Conservation (phyloP, 2,329 filamentous ascomycete genomes). For the Blastomyces parvus region DNA sequence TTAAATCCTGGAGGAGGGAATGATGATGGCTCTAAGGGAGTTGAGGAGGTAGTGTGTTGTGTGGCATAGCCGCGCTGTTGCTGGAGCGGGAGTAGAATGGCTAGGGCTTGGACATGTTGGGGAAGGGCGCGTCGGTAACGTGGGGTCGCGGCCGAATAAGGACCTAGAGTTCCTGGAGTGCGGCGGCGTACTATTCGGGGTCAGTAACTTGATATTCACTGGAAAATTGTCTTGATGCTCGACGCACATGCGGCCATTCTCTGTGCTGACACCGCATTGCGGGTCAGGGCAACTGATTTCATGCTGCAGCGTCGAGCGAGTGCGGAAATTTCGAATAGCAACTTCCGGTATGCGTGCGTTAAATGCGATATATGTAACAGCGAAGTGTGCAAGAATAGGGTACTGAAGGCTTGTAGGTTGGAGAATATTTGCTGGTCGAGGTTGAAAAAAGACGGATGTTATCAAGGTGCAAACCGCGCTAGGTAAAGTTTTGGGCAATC, state of each 20-base stretch:
- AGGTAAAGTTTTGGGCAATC: not conserved
- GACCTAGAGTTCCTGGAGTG: constrained; percentile 24
- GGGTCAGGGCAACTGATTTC: constrained; percentile 32
- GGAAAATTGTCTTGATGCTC: constrained; percentile 6
- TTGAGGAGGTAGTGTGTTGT: constrained; percentile 45
- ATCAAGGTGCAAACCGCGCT: not conserved
- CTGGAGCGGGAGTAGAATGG: constrained; percentile 45
- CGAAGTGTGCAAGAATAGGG: not conserved
- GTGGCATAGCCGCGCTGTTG: constrained; percentile 43
- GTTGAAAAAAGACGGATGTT: not conserved
- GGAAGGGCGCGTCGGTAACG: constrained; percentile 34
- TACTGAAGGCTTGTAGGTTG: not conserved
- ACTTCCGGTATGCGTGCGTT: not conserved
- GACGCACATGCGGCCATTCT: constrained; percentile 9
- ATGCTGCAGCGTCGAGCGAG: constrained; percentile 18
- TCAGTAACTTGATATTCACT: constrained; percentile 1
- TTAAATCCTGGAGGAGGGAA: constrained; percentile 85
- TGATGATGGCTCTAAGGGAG: constrained; percentile 24
- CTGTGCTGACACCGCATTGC: constrained; percentile 19
- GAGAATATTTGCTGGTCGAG: not conserved
- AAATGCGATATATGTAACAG: not conserved
- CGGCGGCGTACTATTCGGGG: constrained; percentile 24
- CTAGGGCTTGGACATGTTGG: constrained; percentile 46
- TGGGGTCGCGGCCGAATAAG: constrained; percentile 26
- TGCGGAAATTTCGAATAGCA: not conserved